These are phyloP conservation scores for Zostera marina DNA, from an alignment of 116 monocot genomes.

Conservation along the genomic window DNA sequence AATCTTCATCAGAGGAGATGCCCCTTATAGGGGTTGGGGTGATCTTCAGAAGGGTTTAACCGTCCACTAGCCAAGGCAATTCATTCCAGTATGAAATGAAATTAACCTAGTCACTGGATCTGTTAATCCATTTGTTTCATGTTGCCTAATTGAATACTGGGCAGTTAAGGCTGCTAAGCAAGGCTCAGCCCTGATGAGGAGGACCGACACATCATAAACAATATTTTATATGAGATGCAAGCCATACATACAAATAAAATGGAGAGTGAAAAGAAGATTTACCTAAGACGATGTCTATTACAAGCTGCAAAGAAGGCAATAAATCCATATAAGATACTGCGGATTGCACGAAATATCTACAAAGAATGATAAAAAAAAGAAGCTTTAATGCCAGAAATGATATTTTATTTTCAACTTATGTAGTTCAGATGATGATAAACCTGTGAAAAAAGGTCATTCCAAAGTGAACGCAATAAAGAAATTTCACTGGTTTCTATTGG, in stretches of 20 bases:
- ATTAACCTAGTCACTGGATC: no score
- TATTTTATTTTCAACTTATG: neutral
- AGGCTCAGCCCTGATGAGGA: no score
- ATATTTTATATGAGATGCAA: no score
- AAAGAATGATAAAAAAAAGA: constrained; percentile 5
- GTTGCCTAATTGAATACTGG: no score
- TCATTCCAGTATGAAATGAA: no score
- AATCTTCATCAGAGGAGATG: no score
- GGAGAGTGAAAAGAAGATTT: constrained; percentile 3
- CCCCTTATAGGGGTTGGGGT: no score
- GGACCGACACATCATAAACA: no score
- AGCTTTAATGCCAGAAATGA: neutral
- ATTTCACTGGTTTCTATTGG: constrained; percentile 38
- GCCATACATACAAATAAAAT: neutral
- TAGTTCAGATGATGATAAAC: constrained; percentile 15
- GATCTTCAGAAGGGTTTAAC: no score
- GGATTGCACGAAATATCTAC: constrained; percentile 74
- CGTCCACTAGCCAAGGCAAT: no score
- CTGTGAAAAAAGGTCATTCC: constrained; percentile 91
- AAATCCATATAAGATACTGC: constrained; percentile 79
- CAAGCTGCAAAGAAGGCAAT: constrained; percentile 77
- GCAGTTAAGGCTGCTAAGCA: no score
- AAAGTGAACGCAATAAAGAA: constrained; percentile 78
- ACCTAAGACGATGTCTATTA: constrained; percentile 94
- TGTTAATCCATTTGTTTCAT: no score